Conservation (phyloP, 1,284 basidiomycete genomes). For the Wolfiporia cocos region DNA sequence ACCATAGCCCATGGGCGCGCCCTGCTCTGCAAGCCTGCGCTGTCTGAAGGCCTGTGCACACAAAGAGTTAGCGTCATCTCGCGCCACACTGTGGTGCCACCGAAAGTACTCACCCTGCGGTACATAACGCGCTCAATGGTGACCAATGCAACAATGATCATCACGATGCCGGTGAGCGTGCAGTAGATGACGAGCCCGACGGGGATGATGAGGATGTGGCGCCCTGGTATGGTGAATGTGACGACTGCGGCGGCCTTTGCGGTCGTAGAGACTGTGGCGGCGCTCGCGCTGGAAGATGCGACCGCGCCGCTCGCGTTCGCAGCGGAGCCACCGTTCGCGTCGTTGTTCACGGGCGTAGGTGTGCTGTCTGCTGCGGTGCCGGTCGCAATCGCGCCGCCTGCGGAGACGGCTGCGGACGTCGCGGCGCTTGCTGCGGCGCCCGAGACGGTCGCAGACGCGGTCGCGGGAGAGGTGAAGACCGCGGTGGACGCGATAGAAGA, state of each 20-base stretch:
- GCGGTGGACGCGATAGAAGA: slow-evolving; percentile 4
- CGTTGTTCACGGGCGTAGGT: slow-evolving; percentile 5
- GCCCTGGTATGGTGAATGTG: slow-evolving; percentile 62
- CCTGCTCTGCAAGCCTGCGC: slow-evolving; percentile 65
- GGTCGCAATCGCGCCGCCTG: slow-evolving; percentile 21
- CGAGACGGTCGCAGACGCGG: slow-evolving; percentile 7
- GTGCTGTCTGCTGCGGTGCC: slow-evolving; percentile 27
- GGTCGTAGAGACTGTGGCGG: slow-evolving; percentile 16
- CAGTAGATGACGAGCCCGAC: slow-evolving; percentile 78
- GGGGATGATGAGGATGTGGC: slow-evolving; percentile 66
- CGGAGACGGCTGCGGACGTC: slow-evolving; percentile 8
- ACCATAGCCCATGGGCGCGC: slow-evolving; percentile 54
- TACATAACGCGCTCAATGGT: slow-evolving; percentile 80
- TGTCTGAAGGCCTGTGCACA: slow-evolving; percentile 62
- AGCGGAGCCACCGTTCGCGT: slow-evolving; percentile 2
- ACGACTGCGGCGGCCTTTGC: slow-evolving; percentile 37
- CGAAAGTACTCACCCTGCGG: slow-evolving; percentile 51
- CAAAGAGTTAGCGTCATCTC: no score
- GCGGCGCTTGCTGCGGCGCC: slow-evolving; percentile 10
- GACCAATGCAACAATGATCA: slow-evolving; percentile 74
- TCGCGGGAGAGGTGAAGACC: not conserved
- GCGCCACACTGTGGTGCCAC: no score
- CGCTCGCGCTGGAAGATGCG: slow-evolving; percentile 3
- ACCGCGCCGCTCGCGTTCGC: not conserved
- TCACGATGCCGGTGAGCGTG: slow-evolving; percentile 71